Base-by-base conservation (phyloP, 495 filamentous ascomycete genomes). In the Cryomyces minteri region DNA sequence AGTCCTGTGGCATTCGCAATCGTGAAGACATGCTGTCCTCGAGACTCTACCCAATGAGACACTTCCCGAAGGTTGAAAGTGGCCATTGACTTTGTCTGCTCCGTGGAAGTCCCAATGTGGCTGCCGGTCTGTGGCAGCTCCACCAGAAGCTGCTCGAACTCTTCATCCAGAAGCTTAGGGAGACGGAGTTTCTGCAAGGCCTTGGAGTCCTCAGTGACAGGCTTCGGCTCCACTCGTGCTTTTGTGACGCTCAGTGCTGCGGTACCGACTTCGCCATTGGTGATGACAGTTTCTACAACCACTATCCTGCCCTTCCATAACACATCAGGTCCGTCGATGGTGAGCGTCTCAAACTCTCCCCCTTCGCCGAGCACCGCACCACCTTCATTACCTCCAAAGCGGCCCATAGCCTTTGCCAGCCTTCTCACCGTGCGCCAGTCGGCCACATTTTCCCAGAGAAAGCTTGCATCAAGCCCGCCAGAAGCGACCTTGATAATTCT, bases 331-430 rank as follows among this genome's bases (percentile, higher is more conserved):
- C 87, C 90, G 62, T 84, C 75, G 31, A 96, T 52, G 33, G 88
- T 84, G 25, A 98, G 62, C 18, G 85, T 96, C 69, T 98, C 90
- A 65, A 88, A 98, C 67, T 98, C 90, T 4, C 92, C 90, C 4
- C 90, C 90, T 56, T 96, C 90, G 0, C 92, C 90, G 18, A 95
- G 59, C 14, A 88, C 72, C 8, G 83, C 80, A 0, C 83, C 84
- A 39, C 60, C 69, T 40, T 62, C 70, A 54, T 73, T 67, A 31
- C 66, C 65, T 6, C 72, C 72, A 70, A 88, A 95, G 45, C 79
- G 69, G 43, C 62, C 63, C 70, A 90, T 78, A 4, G 71, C 71
- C 49, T 66, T 72, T 33, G 66, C 65, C 31, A 94, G 53, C 43
- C 67, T 66, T 40, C 56, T 61, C 49, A 78, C 65, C 6, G 72